Percentiles rank a stretch among this genome's conserved stretches.
Conservation (phyloP, 768 basidiomycete species). For the Boletus pseudo-olivaceus region DNA sequence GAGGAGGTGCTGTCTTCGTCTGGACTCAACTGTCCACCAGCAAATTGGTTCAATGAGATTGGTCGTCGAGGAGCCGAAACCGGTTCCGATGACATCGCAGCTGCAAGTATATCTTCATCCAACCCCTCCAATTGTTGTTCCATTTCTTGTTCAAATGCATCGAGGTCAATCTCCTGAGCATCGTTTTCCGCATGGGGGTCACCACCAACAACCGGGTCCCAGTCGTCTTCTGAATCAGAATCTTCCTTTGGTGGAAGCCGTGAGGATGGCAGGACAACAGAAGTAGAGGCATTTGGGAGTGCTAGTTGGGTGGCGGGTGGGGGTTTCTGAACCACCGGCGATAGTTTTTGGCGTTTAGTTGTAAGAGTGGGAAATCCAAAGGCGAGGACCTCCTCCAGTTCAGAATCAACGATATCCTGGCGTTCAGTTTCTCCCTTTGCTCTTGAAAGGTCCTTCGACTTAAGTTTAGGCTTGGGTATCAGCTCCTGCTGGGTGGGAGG, state of each 20-base stretch:
- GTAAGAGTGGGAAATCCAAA: conserved; percentile 45
- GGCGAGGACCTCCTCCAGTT: conserved; percentile 44
- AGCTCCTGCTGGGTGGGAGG: conserved; percentile 24
- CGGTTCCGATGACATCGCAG: conserved; percentile 38
- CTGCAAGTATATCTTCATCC: conserved; percentile 52
- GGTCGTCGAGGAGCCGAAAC: conserved; percentile 33
- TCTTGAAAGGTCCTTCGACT: conserved; percentile 23
- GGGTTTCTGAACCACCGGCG: conserved; percentile 20
- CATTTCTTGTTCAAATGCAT: conserved; percentile 36
- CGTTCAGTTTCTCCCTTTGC: conserved; percentile 20
- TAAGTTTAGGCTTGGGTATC: conserved; percentile 24
- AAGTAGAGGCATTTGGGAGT: conserved; percentile 34
- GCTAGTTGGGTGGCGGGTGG: conserved; percentile 30
- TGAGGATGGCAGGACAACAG: conserved; percentile 31
- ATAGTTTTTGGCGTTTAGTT: conserved; percentile 31
- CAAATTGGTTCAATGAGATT: conserved; percentile 50
- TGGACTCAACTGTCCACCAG: conserved; percentile 37
- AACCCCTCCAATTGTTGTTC: conserved; percentile 36
- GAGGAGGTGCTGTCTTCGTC: conserved; percentile 51
- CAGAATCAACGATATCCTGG: conserved; percentile 24
- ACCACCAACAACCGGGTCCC: conserved; percentile 43
- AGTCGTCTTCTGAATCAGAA: conserved; percentile 48
- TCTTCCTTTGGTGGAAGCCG: conserved; percentile 29
- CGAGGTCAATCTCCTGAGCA: conserved; percentile 34
- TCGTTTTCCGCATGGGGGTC: conserved; percentile 27